A percentile compares a stretch with the other conserved stretches of the same genome.
Evolutionary conservation across 257 asterid genomes (phyloP).

Genomic region (Misopates orontium): DNA sequence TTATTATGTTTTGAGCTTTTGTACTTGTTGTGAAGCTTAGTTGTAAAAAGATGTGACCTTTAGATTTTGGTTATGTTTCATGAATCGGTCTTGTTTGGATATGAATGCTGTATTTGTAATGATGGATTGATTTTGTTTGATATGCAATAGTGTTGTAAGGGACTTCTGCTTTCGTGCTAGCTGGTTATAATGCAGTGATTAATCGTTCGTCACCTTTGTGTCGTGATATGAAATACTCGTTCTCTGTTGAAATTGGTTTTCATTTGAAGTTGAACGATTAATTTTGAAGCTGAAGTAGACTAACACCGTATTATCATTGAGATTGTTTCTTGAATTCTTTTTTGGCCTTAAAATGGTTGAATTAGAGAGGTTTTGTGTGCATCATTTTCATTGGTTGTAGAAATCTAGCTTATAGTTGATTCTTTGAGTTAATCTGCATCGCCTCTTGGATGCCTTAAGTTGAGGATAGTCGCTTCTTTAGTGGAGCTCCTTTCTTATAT

Average conservation of each 20-base stretch:
- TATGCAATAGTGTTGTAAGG: background rate
- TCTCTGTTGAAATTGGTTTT: background rate
- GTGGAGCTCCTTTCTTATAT: no score
- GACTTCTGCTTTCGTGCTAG: background rate
- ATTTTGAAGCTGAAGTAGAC: background rate
- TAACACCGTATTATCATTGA: background rate
- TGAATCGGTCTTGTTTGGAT: background rate
- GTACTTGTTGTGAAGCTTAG: conserved; percentile 12
- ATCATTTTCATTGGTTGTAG: background rate
- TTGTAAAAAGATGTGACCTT: conserved; percentile 30
- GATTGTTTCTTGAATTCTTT: background rate
- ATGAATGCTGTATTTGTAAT: conserved; percentile 10
- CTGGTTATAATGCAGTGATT: background rate
- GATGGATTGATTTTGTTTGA: background rate
- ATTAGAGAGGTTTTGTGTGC: background rate
- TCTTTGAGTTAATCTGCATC: background rate
- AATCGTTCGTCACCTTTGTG: background rate
- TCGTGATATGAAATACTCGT: background rate
- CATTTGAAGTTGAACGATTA: background rate
- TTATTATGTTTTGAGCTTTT: background rate
- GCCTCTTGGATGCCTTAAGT: background rate
- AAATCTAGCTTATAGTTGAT: background rate
- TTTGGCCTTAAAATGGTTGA: background rate
- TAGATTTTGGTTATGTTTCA: conserved; percentile 16
- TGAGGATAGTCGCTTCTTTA: background rate